Evolutionary conservation across 2,329 filamentous ascomycete species (phyloP), one percentile per base, ranked within the genome.

Genomic region (Phialophora macrospora): DNA sequence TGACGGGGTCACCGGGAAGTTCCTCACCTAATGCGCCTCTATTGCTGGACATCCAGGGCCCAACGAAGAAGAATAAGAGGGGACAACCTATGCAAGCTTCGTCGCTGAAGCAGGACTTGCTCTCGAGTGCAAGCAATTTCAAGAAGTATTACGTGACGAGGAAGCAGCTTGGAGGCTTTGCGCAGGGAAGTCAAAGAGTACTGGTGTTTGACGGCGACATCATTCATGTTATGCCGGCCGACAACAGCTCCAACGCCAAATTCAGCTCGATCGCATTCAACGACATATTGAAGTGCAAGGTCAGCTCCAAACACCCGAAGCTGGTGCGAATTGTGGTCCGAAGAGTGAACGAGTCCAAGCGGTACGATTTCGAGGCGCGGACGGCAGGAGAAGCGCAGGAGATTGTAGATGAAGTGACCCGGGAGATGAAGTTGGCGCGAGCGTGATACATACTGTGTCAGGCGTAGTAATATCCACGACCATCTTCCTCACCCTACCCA

Each of bases 161-260:
- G 71, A 88, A 88, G 74, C 86, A 88, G 71, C 84, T 87, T 30
- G 87, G 88, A 79, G 86, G 85, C 2, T 89, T 89, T 69, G 84
- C 86, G 0, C 83, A 84, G 6, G 85, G 84, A 4, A 86, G 86
- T 56, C 83, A 86, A 22, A 82, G 85, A 48, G 85, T 87, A 12
- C 77, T 89, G 24, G 84, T 86, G 7, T 84, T 89, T 58, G 87
- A 88, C 69, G 86, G 85, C 60, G 87, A 89, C 70, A 88, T 87
- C 73, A 84, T 89, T 76, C 86, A 88, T 73, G 86, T 89, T 68
- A 84, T 89, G 79, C 86, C 87, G 6, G 77, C 76, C 2, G 81
- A 82, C 48, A 79, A 80, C 3, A 83, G 82, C n/a, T 74, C 72
- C 11, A 75, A 73, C 58, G 78, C 78, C 28, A 87, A 87, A 72